Evolutionary conservation across 179 eudicot genomes (phyloP).

Genomic region (Gypsophila paniculata): DNA sequence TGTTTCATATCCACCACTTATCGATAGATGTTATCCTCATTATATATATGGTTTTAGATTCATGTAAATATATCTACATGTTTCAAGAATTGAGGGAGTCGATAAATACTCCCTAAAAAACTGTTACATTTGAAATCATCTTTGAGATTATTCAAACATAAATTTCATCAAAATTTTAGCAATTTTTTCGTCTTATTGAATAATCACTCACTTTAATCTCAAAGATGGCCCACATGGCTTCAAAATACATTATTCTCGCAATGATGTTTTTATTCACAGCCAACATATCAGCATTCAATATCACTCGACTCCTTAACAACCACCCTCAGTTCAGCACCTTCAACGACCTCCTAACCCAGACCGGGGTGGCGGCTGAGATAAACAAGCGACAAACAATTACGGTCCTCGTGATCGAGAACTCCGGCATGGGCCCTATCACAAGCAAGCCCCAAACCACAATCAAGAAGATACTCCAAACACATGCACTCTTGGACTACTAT

Average conservation of each 20-base stretch:
- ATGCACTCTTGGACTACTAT: slow-evolving; percentile 52
- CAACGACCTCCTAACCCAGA: slow-evolving; percentile 34
- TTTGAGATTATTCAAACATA: slow-evolving; percentile 1
- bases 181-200: neutral
- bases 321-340: slow-evolving; percentile 36
- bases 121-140: neutral
- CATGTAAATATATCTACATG: neutral
- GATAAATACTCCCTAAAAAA: neutral
- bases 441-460: slow-evolving; percentile 19
- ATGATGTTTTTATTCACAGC: slow-evolving; percentile 15
- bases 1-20: neutral
- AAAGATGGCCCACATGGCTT: slow-evolving; percentile 31
- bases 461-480: slow-evolving; percentile 35
- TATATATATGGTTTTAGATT: no score
- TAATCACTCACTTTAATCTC: neutral
- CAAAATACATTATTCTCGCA: neutral
- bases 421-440: slow-evolving; percentile 24
- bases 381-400: slow-evolving; percentile 49
- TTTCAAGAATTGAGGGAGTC: neutral
- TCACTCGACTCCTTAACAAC: slow-evolving; percentile 35
- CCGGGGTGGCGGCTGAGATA: slow-evolving; percentile 36
- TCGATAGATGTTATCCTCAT: neutral
- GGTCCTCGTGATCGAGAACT: slow-evolving; percentile 46
- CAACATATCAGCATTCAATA: slow-evolving; percentile 37
- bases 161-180: neutral